These are phyloP conservation scores for Tylopilus rubrobrunneus DNA, from an alignment of 768 basidiomycete species.

Conservation along the genomic window DNA sequence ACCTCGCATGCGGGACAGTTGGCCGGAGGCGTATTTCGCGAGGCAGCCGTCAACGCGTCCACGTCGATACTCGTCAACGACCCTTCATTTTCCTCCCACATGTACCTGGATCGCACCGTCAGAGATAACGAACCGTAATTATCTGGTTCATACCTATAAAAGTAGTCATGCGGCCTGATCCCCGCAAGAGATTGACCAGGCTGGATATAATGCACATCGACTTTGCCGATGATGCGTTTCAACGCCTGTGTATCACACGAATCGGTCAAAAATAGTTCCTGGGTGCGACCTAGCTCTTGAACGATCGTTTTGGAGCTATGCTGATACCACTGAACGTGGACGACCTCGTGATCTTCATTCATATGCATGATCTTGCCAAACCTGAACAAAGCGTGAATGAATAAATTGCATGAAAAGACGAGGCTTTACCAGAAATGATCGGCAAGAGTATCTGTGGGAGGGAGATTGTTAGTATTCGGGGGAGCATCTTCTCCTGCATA, in stretches of 20 bases:
- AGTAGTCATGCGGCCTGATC: constrained; percentile 41
- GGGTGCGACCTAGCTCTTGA: constrained; percentile 54
- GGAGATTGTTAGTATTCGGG: constrained; percentile 36
- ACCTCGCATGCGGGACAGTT: constrained; percentile 53
- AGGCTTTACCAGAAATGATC: constrained; percentile 61
- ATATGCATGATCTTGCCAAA: constrained; percentile 64
- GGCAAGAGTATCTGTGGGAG: constrained; percentile 39
- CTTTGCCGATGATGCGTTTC: constrained; percentile 44
- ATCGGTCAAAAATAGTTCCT: constrained; percentile 62
- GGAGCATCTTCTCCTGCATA: constrained; percentile 37
- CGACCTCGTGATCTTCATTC: constrained; percentile 35
- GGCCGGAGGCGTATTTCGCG: constrained; percentile 34
- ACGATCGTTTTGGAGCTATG: constrained; percentile 64
- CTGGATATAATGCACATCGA: constrained; percentile 38
- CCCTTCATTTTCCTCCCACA: constrained; percentile 44
- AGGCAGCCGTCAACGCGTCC: constrained; percentile 13
- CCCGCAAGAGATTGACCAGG: constrained; percentile 24
- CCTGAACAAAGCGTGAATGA: constrained; percentile 38
- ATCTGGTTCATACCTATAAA: constrained; percentile 47
- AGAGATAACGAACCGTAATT: neutral
- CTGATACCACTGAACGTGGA: constrained; percentile 74
- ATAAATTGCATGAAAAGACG: neutral
- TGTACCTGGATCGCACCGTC: constrained; percentile 36
- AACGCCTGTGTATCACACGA: constrained; percentile 46
- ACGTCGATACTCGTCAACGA: constrained; percentile 43